These are phyloP conservation scores for Crithidia mellificae DNA, from an alignment of 208 protist species.

Conservation along the genomic window DNA sequence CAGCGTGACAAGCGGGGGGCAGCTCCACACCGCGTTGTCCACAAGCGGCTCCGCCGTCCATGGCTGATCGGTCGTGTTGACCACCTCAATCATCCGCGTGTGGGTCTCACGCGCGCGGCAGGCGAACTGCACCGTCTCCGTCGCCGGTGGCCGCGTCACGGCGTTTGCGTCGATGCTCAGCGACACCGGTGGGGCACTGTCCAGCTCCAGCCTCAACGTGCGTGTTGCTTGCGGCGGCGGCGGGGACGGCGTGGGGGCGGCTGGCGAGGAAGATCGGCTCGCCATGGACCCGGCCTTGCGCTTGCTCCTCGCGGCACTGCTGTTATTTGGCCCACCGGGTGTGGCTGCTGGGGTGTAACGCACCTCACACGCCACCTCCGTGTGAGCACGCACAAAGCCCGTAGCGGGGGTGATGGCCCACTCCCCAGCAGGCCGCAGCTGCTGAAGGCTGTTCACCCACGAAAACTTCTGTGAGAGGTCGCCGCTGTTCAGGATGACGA, in stretches of 20 bases:
- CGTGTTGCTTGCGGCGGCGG: constrained; percentile 21
- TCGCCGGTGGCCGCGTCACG: constrained; percentile 66
- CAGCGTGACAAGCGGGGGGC: constrained; percentile 66
- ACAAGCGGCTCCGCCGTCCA: constrained; percentile 91
- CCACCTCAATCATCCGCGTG: constrained; percentile 70
- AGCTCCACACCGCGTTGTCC: constrained; percentile 83
- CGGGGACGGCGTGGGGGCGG: background rate
- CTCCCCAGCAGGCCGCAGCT: constrained; percentile 40
- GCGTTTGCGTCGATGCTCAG: constrained; percentile 88
- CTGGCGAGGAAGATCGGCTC: background rate
- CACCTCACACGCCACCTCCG: constrained; percentile 89
- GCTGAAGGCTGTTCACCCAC: constrained; percentile 60
- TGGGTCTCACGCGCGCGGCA: constrained; percentile 79
- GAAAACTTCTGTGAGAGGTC: constrained; percentile 93
- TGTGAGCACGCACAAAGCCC: constrained; percentile 87
- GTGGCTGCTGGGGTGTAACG: constrained; percentile 66
- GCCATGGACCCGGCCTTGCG: constrained; percentile 3
- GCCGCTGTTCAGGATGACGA: constrained; percentile 96
- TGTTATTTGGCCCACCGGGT: too few species aligned
- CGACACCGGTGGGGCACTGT: constrained; percentile 68
- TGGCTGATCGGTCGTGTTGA: constrained; percentile 69
- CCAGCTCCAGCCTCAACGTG: constrained; percentile 71
- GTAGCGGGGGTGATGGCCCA: constrained; percentile 79
- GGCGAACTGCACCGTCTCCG: constrained; percentile 73
- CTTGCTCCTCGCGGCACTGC: too few species aligned